A percentile compares a stretch with the other conserved stretches of the same genome.
phyloP scores from a whole-genome alignment of 352 stramenopile genomes.

The Pythium volutum region DNA sequence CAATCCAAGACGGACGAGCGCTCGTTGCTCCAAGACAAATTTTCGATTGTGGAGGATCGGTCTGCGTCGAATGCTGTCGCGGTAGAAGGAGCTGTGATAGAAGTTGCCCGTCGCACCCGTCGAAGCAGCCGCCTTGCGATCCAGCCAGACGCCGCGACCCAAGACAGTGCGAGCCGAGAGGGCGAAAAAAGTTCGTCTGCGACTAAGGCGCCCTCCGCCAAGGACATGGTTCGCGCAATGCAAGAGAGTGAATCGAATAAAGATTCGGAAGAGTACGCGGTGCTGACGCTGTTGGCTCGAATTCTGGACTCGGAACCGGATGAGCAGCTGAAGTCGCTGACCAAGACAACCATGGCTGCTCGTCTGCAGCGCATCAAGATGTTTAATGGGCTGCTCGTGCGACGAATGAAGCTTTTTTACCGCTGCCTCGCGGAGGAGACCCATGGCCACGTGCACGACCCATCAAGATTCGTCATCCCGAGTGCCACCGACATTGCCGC shows the following conservation, averaged over 20 bases:
- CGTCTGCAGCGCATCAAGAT: conserved; percentile 44
- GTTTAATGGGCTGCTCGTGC: conserved; percentile 63
- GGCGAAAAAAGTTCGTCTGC: not conserved
- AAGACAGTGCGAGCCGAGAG: not conserved
- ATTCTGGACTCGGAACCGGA: conserved; percentile 50
- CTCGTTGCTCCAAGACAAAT: conserved; percentile 75
- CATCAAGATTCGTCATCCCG: conserved; percentile 30
- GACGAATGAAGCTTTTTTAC: conserved; percentile 86
- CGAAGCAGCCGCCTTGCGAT: conserved; percentile 1
- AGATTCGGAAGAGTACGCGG: conserved; percentile 45
- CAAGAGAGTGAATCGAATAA: conserved; percentile 13
- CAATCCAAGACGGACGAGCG: conserved; percentile 49
- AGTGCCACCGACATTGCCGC: conserved; percentile 50
- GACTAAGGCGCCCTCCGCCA: not conserved
- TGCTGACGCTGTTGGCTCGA: conserved; percentile 49
- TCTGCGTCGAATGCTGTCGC: not conserved
- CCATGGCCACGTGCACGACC: not conserved
- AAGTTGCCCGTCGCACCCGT: conserved; percentile 3
- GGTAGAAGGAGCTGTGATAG: not conserved
- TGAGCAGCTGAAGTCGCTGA: conserved; percentile 60
- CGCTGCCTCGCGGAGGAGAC: conserved; percentile 47
- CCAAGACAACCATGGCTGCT: conserved; percentile 31
- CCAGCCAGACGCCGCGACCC: not conserved
- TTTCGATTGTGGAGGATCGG: conserved; percentile 27
- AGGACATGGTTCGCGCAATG: conserved; percentile 10